These are phyloP conservation scores for Entomortierella beljakovae DNA, from an alignment of 192 early-diverging fungal species.

Conservation along the genomic window DNA sequence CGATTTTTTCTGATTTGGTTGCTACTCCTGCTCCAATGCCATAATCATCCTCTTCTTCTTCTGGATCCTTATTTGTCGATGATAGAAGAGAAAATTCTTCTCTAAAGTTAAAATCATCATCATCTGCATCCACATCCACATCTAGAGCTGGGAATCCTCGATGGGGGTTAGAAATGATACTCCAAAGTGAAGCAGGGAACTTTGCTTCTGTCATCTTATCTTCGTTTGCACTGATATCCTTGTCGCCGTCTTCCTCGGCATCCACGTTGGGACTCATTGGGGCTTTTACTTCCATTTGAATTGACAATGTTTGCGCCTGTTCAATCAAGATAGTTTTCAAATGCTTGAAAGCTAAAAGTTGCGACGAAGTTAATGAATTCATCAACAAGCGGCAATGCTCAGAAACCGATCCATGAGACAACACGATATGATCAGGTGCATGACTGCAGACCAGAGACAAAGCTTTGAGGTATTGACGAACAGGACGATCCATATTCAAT, in stretches of 20 bases:
- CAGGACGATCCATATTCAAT: slow-evolving; percentile 41
- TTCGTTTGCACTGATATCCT: neutral
- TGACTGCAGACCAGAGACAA: slow-evolving; percentile 28
- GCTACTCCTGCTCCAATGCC: slow-evolving; percentile 46
- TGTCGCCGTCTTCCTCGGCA: neutral
- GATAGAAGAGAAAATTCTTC: slow-evolving; percentile 38
- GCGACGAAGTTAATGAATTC: slow-evolving; percentile 24
- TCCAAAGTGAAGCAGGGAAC: slow-evolving; percentile 47
- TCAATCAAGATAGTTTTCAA: slow-evolving; percentile 36
- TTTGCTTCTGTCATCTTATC: slow-evolving; percentile 47
- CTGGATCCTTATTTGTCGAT: neutral
- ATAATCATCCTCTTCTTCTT: slow-evolving; percentile 45
- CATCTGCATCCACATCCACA: slow-evolving; percentile 49
- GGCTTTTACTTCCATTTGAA: slow-evolving; percentile 47
- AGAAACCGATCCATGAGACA: slow-evolving; percentile 35
- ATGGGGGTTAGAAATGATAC: slow-evolving; percentile 40
- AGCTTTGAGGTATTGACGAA: slow-evolving; percentile 33
- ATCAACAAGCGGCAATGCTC: slow-evolving; percentile 44
- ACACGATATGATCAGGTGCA: slow-evolving; percentile 20
- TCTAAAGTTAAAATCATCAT: slow-evolving; percentile 30
- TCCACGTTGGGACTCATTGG: slow-evolving; percentile 28
- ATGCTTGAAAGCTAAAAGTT: slow-evolving; percentile 50
- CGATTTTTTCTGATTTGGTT: slow-evolving; percentile 32
- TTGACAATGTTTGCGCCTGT: slow-evolving; percentile 32
- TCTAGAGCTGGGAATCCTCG: slow-evolving; percentile 50